These are phyloP conservation scores for Saccharomyces hybrid DNA, from an alignment of 1,139 yeast genomes.

Conservation along the genomic window DNA sequence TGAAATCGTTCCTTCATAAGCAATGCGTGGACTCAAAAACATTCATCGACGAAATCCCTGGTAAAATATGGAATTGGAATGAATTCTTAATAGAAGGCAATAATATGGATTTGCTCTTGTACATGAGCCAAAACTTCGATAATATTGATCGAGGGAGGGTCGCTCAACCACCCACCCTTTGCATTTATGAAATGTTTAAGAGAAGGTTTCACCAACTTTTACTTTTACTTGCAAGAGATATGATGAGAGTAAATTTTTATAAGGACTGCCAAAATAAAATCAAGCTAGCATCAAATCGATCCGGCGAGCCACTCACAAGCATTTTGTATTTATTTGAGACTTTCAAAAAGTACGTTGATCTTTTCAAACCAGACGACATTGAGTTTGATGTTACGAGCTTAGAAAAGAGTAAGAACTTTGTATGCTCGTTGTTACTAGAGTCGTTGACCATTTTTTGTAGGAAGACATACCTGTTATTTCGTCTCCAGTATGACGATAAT, in stretches of 20 bases:
- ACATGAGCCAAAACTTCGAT: not conserved
- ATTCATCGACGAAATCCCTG: not conserved
- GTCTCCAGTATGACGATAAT: constrained; percentile 49
- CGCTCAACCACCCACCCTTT: not conserved
- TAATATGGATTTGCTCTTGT: constrained; percentile 11
- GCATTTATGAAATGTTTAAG: constrained; percentile 9
- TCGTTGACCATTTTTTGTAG: constrained; percentile 64
- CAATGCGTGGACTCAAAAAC: not conserved
- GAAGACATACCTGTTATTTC: constrained; percentile 51
- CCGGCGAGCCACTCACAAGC: not conserved
- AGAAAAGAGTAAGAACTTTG: not conserved
- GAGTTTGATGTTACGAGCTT: not conserved
- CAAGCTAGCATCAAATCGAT: not conserved
- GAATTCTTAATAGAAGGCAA: constrained; percentile 4
- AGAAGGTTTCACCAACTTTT: constrained; percentile 17
- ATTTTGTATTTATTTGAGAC: not conserved
- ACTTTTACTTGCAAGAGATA: constrained; percentile 11
- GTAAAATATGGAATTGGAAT: constrained; percentile 7
- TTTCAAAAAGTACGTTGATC: constrained; percentile 4
- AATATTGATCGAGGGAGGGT: not conserved
- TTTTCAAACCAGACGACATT: not conserved
- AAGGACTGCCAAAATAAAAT: not conserved
- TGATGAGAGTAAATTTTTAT: constrained; percentile 5
- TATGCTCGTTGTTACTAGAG: constrained; percentile 32
- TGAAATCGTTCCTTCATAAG: constrained; percentile 10